Conservation (phyloP, 768 basidiomycete genomes). For the Kwoniella europaea region DNA sequence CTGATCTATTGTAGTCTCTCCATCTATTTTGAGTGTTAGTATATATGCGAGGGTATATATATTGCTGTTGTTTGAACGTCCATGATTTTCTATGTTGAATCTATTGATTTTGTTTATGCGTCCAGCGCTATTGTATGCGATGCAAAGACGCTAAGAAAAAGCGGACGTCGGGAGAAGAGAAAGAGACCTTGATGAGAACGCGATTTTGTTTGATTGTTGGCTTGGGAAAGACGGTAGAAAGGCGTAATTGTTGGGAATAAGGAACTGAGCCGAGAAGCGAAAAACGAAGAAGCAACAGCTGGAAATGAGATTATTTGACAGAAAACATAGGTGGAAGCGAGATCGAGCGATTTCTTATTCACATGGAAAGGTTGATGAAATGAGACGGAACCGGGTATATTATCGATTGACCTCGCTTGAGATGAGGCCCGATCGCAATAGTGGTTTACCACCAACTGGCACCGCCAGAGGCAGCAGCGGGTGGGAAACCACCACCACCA, state of each 20-base stretch:
- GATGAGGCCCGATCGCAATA: background rate
- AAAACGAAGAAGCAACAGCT: conserved; percentile 2
- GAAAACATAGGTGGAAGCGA: too few relatives aligned
- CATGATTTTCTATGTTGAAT: conserved; percentile 13
- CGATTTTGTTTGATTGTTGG: conserved; percentile 1
- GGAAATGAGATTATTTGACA: too few relatives aligned
- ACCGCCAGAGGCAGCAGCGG: conserved; percentile 41
- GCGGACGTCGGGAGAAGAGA: conserved; percentile 5
- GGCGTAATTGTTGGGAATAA: conserved; percentile 5
- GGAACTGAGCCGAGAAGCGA: background rate
- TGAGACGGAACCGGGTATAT: conserved; percentile 19
- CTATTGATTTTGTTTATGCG: conserved; percentile 4
- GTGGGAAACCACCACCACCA: conserved; percentile 49
- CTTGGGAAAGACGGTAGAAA: background rate
- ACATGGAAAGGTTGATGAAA: too few relatives aligned
- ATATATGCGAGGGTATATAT: conserved; percentile 5
- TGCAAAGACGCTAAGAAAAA: conserved; percentile 4
- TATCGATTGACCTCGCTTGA: background rate
- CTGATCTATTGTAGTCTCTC: background rate
- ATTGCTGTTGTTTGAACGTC: conserved; percentile 12
- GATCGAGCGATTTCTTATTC: too few relatives aligned
- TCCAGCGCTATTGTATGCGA: conserved; percentile 8
- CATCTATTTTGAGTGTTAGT: background rate
- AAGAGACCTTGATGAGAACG: conserved; percentile 3
- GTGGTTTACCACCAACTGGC: conserved; percentile 52